Percentiles rank a stretch among this genome's conserved stretches.
These are phyloP conservation scores for Lactarius hengduanensis DNA, from an alignment of 768 basidiomycete genomes.

Conservation along the genomic window DNA sequence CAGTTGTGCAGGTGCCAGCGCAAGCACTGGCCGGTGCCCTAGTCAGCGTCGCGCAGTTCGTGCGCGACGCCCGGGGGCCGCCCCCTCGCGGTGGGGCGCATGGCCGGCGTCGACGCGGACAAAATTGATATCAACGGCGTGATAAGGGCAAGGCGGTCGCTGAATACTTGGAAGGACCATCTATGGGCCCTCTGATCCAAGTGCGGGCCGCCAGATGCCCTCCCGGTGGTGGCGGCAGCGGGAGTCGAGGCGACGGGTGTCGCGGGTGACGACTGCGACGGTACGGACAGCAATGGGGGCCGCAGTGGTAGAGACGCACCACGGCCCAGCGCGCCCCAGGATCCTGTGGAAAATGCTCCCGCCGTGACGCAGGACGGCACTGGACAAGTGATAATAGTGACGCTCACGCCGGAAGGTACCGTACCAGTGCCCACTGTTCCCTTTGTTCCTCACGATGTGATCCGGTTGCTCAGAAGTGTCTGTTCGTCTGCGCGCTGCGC, in stretches of 20 bases:
- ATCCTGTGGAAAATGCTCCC: conserved; percentile 26
- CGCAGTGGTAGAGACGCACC: not conserved
- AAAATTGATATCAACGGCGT: conserved; percentile 36
- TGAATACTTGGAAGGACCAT: conserved; percentile 78
- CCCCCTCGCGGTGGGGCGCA: conserved; percentile 74
- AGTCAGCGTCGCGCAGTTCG: conserved; percentile 59
- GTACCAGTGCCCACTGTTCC: not conserved
- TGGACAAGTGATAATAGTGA: conserved; percentile 13
- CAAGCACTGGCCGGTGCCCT: conserved; percentile 48
- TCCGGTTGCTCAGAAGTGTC: conserved; percentile 48
- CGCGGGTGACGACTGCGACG: conserved; percentile 14
- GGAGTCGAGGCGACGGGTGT: conserved; percentile 25
- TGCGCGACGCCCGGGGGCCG: conserved; percentile 39
- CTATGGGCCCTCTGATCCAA: conserved; percentile 71
- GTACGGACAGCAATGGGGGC: conserved; percentile 1
- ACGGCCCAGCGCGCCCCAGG: conserved; percentile 27
- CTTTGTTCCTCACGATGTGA: not conserved
- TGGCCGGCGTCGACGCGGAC: conserved; percentile 50
- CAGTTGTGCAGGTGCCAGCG: conserved; percentile 58
- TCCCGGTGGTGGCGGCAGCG: conserved; percentile 10
- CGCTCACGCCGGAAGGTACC: conserved; percentile 34
- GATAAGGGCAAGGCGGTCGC: conserved; percentile 65
- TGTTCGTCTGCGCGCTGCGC: conserved; percentile 53
- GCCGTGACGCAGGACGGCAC: not conserved
- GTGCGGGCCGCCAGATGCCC: conserved; percentile 48